Percentiles rank a stretch among this genome's conserved stretches.
Conservation (phyloP, 305 asterid genomes). For the Lippia alba region DNA sequence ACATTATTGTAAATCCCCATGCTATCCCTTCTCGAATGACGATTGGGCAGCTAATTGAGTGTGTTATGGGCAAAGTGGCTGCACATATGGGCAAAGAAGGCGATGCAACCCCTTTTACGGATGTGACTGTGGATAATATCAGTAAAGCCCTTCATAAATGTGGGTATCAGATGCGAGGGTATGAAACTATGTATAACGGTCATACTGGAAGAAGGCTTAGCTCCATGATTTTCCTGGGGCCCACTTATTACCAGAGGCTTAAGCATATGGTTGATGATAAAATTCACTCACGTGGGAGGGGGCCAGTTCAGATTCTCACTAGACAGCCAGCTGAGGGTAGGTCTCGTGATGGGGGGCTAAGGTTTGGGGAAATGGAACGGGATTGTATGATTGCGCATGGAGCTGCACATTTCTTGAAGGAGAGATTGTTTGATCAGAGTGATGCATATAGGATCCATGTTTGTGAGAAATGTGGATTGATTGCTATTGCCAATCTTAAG, state of each 20-base stretch:
- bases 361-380: slow-evolving; percentile 99
- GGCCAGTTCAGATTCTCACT: slow-evolving; percentile 95
- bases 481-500: slow-evolving; percentile 90
- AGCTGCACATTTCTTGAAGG: slow-evolving; percentile 94
- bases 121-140: slow-evolving; percentile 94
- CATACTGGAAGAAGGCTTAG: slow-evolving; percentile 87
- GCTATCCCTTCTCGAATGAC: slow-evolving; percentile 99
- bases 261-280: slow-evolving; percentile 99
- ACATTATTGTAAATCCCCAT: slow-evolving; percentile 92
- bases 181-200: slow-evolving; percentile 96
- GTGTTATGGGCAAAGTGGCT: slow-evolving; percentile 98
- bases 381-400: slow-evolving; percentile 99
- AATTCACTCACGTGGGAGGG: slow-evolving; percentile 95
- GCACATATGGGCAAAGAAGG: slow-evolving; percentile 99
- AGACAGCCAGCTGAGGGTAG: slow-evolving; percentile 99
- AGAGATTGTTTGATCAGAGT: slow-evolving; percentile 93
- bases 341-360: slow-evolving; percentile 94
- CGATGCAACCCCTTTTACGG: slow-evolving; percentile 98
- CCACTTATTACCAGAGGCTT: slow-evolving; percentile 95
- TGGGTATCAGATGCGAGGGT: slow-evolving; percentile 97
- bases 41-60: slow-evolving; percentile 96
- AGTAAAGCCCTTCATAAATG: slow-evolving; percentile 96
- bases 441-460: slow-evolving; percentile 95
- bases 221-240: slow-evolving; percentile 92
- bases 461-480: slow-evolving; percentile 88